These are phyloP conservation scores for Cutaneotrichosporon dermatis DNA, from an alignment of 1,284 basidiomycete genomes.

Conservation along the genomic window DNA sequence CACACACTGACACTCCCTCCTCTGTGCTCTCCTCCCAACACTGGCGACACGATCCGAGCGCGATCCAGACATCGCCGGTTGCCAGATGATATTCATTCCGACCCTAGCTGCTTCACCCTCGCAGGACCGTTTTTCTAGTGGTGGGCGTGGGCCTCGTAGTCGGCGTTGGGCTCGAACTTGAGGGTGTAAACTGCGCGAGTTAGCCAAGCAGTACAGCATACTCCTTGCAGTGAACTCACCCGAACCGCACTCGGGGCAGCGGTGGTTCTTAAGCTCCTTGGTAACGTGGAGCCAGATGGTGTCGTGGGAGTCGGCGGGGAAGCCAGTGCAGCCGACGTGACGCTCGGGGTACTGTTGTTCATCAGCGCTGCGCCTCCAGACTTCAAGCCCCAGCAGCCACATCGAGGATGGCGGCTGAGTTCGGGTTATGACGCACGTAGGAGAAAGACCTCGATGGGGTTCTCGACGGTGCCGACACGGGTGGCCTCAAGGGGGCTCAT, in stretches of 20 bases:
- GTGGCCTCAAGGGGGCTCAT: slow-evolving; percentile 77
- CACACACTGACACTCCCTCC: no score
- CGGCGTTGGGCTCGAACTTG: slow-evolving; percentile 43
- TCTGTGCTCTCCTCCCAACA: no score
- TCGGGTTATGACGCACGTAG: slow-evolving; percentile 59
- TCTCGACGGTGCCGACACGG: slow-evolving; percentile 78
- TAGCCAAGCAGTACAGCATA: slow-evolving; percentile 3
- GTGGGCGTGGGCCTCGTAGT: slow-evolving; percentile 33
- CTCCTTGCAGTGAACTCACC: slow-evolving; percentile 27
- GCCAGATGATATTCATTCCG: slow-evolving; percentile 19
- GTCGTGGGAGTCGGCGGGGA: slow-evolving; percentile 87
- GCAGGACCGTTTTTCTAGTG: slow-evolving; percentile 27
- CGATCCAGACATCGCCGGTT: background rate
- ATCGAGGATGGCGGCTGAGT: slow-evolving; percentile 21
- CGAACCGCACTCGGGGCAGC: slow-evolving; percentile 82
- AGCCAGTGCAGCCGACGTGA: slow-evolving; percentile 84
- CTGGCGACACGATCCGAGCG: no score
- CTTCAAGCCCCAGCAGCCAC: slow-evolving; percentile 8
- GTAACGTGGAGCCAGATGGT: slow-evolving; percentile 73
- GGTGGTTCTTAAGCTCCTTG: slow-evolving; percentile 59
- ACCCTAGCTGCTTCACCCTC: slow-evolving; percentile 16
- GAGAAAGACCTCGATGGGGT: slow-evolving; percentile 87
- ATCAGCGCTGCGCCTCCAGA: slow-evolving; percentile 14
- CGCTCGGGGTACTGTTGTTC: slow-evolving; percentile 64
- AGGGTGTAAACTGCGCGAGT: slow-evolving; percentile 40